These are phyloP conservation scores for Volutella citrinella DNA, from an alignment of 2,329 filamentous ascomycete species.

Conservation along the genomic window DNA sequence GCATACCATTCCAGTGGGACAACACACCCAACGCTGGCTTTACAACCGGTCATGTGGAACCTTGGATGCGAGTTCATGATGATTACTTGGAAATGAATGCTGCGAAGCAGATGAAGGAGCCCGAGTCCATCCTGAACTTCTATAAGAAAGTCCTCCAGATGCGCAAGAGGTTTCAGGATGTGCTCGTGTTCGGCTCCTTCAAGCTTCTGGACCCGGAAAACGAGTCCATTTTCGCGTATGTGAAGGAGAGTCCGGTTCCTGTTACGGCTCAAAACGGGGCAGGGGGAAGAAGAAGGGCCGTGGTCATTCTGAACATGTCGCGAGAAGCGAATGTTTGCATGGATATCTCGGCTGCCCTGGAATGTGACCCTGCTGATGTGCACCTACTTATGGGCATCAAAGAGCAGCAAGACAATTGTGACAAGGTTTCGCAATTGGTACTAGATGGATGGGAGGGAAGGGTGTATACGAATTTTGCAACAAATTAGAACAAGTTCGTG, in stretches of 20 bases:
- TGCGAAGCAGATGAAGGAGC: constrained; percentile 42
- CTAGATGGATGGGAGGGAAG: constrained; percentile 18
- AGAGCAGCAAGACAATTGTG: accelerated
- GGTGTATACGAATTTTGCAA: constrained; percentile 18
- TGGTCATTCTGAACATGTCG: constrained; percentile 48
- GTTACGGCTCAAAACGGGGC: constrained; percentile 9
- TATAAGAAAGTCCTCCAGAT: constrained; percentile 53
- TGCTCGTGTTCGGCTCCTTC: constrained; percentile 63
- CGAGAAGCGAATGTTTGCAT: constrained; percentile 26
- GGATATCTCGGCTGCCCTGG: constrained; percentile 23
- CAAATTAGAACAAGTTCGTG: too few relatives aligned
- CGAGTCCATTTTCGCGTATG: constrained; percentile 55
- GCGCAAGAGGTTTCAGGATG: constrained; percentile 52
- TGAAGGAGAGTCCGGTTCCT: constrained; percentile 33
- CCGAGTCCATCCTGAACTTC: constrained; percentile 53
- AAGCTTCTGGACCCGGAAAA: constrained; percentile 48
- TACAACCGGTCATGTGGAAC: constrained; percentile 39
- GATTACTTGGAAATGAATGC: constrained; percentile 56
- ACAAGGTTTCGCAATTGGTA: constrained; percentile 3
- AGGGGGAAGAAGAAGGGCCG: constrained; percentile 25
- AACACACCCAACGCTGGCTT: constrained; percentile 59
- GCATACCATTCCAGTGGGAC: constrained; percentile 67
- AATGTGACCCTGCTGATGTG: constrained; percentile 9
- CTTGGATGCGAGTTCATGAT: constrained; percentile 69
- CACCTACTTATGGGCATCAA: constrained; percentile 27